A percentile compares a stretch with the other conserved stretches of the same genome.
These are phyloP conservation scores for Thraustochytrium striatum DNA, from an alignment of 352 stramenopile species.

Conservation along the genomic window DNA sequence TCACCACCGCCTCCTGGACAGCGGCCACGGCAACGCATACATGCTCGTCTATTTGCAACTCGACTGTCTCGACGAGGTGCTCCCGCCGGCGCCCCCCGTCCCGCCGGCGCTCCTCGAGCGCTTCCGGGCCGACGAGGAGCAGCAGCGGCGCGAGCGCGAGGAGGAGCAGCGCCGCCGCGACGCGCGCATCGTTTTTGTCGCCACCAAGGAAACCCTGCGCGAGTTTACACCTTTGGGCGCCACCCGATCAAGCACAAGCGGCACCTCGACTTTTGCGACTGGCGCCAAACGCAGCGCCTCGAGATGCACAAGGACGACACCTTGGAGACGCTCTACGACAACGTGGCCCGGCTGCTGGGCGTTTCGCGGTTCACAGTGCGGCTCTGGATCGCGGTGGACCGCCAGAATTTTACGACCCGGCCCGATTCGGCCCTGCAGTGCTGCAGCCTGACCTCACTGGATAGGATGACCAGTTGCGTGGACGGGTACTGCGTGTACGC, in stretches of 20 bases:
- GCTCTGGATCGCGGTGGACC: constrained; percentile 2
- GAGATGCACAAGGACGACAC: neutral
- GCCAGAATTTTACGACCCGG: constrained; percentile 6
- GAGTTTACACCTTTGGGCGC: constrained; percentile 14
- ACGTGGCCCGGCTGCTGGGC: neutral
- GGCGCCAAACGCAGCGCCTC: neutral
- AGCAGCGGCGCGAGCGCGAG: constrained; percentile 2
- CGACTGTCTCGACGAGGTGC: neutral
- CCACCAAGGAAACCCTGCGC: neutral
- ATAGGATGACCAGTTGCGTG: neutral
- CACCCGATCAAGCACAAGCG: neutral
- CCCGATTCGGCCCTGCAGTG: neutral
- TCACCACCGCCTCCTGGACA: neutral
- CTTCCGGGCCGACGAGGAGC: constrained; percentile 21
- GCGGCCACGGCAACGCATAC: constrained; percentile 11
- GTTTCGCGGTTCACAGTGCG: neutral
- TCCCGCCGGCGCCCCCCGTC: constrained; percentile 8
- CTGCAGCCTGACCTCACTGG: neutral
- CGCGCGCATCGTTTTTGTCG: neutral
- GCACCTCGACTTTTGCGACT: constrained; percentile 18
- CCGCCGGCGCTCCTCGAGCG: constrained; percentile 3
- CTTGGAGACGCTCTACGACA: neutral
- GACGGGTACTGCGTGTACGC: neutral
- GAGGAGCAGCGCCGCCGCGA: neutral
- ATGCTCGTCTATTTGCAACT: constrained; percentile 45